These are phyloP conservation scores for Lactarius psammicola DNA, from an alignment of 768 basidiomycete species.

Conservation along the genomic window DNA sequence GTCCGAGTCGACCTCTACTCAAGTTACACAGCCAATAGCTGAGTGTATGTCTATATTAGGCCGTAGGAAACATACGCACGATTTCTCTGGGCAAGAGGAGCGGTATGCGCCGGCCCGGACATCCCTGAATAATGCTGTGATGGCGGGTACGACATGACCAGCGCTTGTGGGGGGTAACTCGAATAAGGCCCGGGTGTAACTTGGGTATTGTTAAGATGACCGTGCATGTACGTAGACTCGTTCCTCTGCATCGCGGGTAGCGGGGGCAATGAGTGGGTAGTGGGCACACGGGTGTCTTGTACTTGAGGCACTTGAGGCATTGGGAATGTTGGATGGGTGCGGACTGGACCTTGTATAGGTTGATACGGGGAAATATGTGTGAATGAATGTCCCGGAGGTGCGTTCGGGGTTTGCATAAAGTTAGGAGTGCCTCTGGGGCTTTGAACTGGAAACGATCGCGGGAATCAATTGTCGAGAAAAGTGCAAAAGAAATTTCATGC, in stretches of 20 bases:
- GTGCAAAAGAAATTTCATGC: not conserved
- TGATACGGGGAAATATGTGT: not conserved
- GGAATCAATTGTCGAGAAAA: not conserved
- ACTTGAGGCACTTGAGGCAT: not conserved
- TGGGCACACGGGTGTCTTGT: not conserved
- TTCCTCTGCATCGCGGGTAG: not conserved
- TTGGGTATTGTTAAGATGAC: not conserved
- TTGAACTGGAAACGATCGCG: not conserved
- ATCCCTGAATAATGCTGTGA: not conserved
- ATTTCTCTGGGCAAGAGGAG: not conserved
- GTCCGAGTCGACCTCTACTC: not conserved
- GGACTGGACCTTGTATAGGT: not conserved
- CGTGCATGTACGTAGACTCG: not conserved
- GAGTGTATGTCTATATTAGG: not conserved
- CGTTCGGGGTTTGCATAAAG: not conserved
- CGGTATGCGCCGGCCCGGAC: not conserved
- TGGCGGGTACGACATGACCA: not conserved
- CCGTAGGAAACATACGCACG: not conserved
- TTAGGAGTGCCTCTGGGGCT: too few species aligned
- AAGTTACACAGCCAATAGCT: not conserved
- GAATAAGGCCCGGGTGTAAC: not conserved
- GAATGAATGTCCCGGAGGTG: not conserved
- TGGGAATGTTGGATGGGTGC: not conserved
- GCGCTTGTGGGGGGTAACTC: not conserved
- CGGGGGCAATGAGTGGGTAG: not conserved